Conservation (phyloP, 352 stramenopile species). For the Pythium diclinum region DNA sequence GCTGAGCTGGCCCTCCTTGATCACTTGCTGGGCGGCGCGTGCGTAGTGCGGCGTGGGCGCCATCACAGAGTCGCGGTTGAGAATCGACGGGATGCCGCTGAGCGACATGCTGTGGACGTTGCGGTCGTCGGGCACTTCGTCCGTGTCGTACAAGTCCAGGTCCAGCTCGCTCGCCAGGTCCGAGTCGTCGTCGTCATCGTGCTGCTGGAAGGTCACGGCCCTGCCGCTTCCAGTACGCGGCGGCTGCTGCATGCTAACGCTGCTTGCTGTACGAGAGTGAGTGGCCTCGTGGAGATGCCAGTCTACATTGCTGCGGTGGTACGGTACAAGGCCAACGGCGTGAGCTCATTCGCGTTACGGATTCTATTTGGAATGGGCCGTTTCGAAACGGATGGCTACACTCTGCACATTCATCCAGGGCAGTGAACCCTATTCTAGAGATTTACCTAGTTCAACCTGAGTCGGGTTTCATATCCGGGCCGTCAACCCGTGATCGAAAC, state of each 20-base stretch:
- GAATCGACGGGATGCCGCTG: conserved; percentile 22
- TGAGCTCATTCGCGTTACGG: too few species aligned
- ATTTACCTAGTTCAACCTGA: background rate
- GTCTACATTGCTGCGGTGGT: too few species aligned
- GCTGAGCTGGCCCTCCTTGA: conserved; percentile 14
- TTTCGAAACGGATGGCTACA: conserved; percentile 5
- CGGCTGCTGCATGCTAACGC: background rate
- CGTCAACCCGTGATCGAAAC: conserved; percentile 4
- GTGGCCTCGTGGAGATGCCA: too few species aligned
- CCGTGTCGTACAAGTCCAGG: conserved; percentile 56
- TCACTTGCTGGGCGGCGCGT: background rate
- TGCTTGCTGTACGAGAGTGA: too few species aligned
- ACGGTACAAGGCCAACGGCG: too few species aligned
- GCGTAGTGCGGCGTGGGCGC: conserved; percentile 2
- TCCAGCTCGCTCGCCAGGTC: conserved; percentile 58
- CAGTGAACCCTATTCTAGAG: background rate
- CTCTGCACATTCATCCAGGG: background rate
- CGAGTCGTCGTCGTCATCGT: conserved; percentile 35
- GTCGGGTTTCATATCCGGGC: background rate
- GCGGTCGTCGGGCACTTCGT: conserved; percentile 31
- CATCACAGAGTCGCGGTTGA: conserved; percentile 3
- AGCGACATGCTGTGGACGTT: conserved; percentile 10
- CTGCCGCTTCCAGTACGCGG: conserved; percentile 2
- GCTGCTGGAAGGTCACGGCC: conserved; percentile 10
- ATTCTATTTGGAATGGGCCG: background rate